Evolutionary conservation across 1,139 yeast genomes (phyloP).

Genomic region (Yamadazyma songkhlaensis): DNA sequence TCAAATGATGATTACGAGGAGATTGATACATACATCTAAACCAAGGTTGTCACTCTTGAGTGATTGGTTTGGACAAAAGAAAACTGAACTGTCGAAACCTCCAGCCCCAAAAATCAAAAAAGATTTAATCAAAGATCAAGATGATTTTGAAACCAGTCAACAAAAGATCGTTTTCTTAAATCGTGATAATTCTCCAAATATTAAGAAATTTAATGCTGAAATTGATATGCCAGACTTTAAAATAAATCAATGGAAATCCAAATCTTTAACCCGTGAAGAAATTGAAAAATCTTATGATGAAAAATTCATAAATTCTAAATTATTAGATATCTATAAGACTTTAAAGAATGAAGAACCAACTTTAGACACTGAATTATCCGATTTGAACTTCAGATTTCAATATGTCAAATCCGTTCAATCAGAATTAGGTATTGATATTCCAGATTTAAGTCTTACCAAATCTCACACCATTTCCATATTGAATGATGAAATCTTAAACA

Average conservation of each 20-base stretch:
- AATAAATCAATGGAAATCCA: constrained; percentile 36
- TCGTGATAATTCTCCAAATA: constrained; percentile 33
- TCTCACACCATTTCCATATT: constrained; percentile 47
- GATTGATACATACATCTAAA: constrained; percentile 13
- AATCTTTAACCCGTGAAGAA: constrained; percentile 20
- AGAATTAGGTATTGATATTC: constrained; percentile 59
- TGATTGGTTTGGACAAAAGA: constrained; percentile 20
- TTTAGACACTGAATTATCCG: constrained; percentile 27
- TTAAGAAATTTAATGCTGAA: constrained; percentile 23
- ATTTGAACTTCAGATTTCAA: constrained; percentile 57
- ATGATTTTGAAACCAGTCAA: constrained; percentile 33
- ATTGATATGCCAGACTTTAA: constrained; percentile 36
- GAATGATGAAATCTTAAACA: constrained; percentile 37
- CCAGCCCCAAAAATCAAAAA: constrained; percentile 18
- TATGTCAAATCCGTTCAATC: constrained; percentile 57
- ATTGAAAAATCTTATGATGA: constrained; percentile 29
- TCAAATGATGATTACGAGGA: constrained; percentile 7
- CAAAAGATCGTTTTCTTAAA: constrained; percentile 36
- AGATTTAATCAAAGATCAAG: constrained; percentile 41
- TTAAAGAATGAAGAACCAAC: constrained; percentile 19
- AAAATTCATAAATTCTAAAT: constrained; percentile 22
- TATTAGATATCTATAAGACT: constrained; percentile 25
- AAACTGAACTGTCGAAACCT: constrained; percentile 3
- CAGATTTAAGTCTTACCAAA: constrained; percentile 59
- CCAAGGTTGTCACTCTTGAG: constrained; percentile 17